These are phyloP conservation scores for Ceratonia siliqua DNA, from an alignment of 306 rosid genomes.

Conservation along the genomic window DNA sequence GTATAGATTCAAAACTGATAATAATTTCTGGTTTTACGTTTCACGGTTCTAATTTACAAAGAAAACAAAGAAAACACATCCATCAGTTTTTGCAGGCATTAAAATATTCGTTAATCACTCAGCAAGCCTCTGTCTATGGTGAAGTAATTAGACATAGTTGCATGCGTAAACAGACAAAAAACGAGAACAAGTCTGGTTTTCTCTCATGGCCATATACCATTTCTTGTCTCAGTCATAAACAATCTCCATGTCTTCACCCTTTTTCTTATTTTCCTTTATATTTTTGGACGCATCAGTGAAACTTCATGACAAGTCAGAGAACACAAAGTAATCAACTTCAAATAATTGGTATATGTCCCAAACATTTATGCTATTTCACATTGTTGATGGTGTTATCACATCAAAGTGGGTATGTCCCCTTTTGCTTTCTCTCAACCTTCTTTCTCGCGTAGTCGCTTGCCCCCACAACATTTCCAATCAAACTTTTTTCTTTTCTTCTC, in stretches of 20 bases:
- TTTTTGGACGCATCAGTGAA: not conserved
- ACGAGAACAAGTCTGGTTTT: too few species aligned
- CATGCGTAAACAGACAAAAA: too few species aligned
- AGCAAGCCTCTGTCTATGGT: too few species aligned
- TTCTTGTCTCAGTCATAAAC: not conserved
- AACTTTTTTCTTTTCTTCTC: not conserved
- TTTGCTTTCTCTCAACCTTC: conserved; percentile 6
- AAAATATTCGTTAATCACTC: not conserved
- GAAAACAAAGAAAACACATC: not conserved
- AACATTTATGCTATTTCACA: not conserved
- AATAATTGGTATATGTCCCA: not conserved
- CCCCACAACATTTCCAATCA: conserved; percentile 19
- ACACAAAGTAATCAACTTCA: not conserved
- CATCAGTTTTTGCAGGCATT: not conserved
- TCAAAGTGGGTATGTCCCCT: not conserved
- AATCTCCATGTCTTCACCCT: not conserved
- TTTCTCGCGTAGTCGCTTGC: conserved; percentile 11
- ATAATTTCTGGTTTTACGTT: not conserved
- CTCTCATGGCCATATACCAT: too few species aligned
- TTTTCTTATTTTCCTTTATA: not conserved
- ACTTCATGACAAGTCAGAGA: not conserved
- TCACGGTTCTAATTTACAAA: not conserved
- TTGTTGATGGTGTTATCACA: not conserved
- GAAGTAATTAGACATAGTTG: too few species aligned
- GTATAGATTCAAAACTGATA: not conserved